These are phyloP conservation scores for Trichosanthes truncata DNA, from an alignment of 306 rosid genomes.

Conservation along the genomic window DNA sequence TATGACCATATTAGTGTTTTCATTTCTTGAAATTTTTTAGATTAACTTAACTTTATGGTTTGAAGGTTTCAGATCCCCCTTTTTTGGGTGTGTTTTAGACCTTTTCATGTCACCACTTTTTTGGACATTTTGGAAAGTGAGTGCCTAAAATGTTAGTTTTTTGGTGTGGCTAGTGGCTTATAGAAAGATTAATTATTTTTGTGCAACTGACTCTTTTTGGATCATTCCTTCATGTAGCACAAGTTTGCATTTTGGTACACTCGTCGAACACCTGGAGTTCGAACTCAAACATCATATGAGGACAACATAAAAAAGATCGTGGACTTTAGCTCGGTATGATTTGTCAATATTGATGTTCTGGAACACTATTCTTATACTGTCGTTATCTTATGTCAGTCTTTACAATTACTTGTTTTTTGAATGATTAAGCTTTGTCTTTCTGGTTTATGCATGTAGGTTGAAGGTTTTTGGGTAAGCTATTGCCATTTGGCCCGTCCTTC, in stretches of 20 bases:
- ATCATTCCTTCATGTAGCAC: slow-evolving; percentile 31
- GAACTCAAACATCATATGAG: slow-evolving; percentile 69
- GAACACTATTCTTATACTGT: background rate
- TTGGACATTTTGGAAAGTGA: background rate
- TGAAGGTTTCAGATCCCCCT: background rate
- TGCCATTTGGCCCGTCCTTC: slow-evolving; percentile 86
- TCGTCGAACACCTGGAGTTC: slow-evolving; percentile 82
- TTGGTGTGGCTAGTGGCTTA: background rate
- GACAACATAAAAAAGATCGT: slow-evolving; percentile 87
- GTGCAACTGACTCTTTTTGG: slow-evolving; percentile 5
- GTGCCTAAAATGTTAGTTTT: background rate
- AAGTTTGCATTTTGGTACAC: slow-evolving; percentile 92
- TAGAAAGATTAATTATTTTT: background rate
- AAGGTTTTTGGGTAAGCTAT: slow-evolving; percentile 86
- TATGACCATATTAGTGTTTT: background rate
- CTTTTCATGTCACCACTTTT: background rate
- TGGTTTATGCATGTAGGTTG: slow-evolving; percentile 40
- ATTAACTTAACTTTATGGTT: background rate
- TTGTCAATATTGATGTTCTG: background rate
- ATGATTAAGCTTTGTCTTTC: background rate
- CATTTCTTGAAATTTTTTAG: background rate
- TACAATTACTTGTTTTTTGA: background rate
- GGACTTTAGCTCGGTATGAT: slow-evolving; percentile 73
- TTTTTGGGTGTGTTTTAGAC: background rate
- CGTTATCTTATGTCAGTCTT: background rate